Percentiles rank a stretch among this genome's conserved stretches.
Evolutionary conservation across 495 filamentous ascomycete species (phyloP).

Genomic region (Aspergillus leporis): DNA sequence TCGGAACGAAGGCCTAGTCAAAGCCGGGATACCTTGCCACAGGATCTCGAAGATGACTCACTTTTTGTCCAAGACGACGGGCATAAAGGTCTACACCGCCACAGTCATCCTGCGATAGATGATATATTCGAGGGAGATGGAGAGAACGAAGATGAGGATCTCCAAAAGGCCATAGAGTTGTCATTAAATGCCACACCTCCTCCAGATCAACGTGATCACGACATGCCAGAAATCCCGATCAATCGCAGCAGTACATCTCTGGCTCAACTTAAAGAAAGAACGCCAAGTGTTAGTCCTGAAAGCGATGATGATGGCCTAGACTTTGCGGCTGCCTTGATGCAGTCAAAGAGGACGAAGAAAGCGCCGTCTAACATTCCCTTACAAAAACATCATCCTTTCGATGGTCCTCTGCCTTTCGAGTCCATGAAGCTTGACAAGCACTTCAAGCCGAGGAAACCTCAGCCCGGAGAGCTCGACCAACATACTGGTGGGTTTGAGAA

Average conservation of each 20-base stretch:
- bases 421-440: constrained; percentile 68
- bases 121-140: constrained; percentile 43
- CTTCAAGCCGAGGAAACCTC: constrained; percentile 51
- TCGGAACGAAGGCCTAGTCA: constrained; percentile 25
- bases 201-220: constrained; percentile 29
- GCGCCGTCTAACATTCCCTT: constrained; percentile 18
- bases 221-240: constrained; percentile 36
- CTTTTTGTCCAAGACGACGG: constrained; percentile 64
- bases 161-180: constrained; percentile 79
- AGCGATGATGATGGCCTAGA: constrained; percentile 48
- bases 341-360: constrained; percentile 37
- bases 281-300: constrained; percentile 24
- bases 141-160: constrained; percentile 69
- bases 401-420: constrained; percentile 87
- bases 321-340: constrained; percentile 44
- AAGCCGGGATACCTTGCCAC: constrained; percentile 14
- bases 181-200: constrained; percentile 54
- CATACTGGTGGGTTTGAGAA: constrained; percentile 70
- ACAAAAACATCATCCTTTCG: constrained; percentile 40
- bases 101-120: constrained; percentile 33
- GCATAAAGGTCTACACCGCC: constrained; percentile 26
- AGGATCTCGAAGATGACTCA: constrained; percentile 52
- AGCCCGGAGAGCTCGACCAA: constrained; percentile 41
- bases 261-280: constrained; percentile 14
- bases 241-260: constrained; percentile 25